A percentile compares a stretch with the other conserved stretches of the same genome.
phyloP scores from a whole-genome alignment of 139 green algal species.

The Tetradesmus obliquus region DNA sequence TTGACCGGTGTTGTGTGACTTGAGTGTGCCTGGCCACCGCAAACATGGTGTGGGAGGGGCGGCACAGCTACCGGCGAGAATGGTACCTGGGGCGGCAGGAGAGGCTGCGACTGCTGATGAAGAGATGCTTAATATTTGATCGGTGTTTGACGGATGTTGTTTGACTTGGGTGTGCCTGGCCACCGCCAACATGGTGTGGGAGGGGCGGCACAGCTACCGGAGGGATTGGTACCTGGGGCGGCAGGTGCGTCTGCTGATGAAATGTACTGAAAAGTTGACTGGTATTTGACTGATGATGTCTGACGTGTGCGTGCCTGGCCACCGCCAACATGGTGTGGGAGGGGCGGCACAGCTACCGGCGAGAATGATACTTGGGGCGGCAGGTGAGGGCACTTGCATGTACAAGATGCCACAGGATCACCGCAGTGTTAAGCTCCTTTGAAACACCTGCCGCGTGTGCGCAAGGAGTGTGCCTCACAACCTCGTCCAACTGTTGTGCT shows the following conservation, averaged over 20 bases:
- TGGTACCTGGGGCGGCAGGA: conserved; percentile 48
- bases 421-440: too few relatives aligned
- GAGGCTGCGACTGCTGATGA: not conserved
- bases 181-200: not conserved
- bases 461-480: too few relatives aligned
- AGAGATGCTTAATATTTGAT: too few relatives aligned
- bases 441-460: too few relatives aligned
- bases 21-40: too few relatives aligned
- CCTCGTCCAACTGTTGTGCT: too few relatives aligned
- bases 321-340: conserved; percentile 42
- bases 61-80: not conserved
- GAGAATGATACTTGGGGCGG: conserved; percentile 48
- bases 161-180: conserved; percentile 35
- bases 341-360: too few relatives aligned
- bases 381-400: not conserved
- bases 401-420: too few relatives aligned
- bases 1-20: too few relatives aligned
- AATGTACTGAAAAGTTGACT: not conserved
- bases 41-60: conserved; percentile 33
- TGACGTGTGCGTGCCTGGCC: conserved; percentile 25
- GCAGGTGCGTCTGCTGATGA: not conserved
- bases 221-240: conserved; percentile 60
- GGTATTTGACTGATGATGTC: not conserved
- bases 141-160: too few relatives aligned
- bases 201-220: not conserved